Conservation (phyloP, 140 eudicot genomes). For the Oenanthe javanica region DNA sequence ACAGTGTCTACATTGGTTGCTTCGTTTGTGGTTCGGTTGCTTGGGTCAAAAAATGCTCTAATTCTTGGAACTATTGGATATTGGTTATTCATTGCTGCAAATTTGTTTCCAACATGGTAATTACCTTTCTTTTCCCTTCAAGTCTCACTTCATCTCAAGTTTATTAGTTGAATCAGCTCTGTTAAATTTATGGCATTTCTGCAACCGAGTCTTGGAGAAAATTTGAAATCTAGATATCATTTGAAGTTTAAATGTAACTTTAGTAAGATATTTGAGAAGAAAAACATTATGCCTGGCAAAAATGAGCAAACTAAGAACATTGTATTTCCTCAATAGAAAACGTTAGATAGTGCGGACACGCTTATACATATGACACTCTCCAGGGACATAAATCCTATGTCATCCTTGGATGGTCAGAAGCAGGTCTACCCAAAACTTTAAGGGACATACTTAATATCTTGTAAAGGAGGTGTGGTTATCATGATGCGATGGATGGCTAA, state of each 20-base stretch:
- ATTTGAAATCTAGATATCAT: neutral
- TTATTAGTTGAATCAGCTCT: neutral
- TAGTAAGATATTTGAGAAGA: neutral
- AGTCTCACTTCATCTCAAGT: neutral
- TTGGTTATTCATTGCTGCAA: conserved; percentile 93
- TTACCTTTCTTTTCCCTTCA: neutral
- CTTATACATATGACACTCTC: neutral
- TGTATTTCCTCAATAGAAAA: neutral
- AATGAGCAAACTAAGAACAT: neutral
- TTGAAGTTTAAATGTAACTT: neutral
- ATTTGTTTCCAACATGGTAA: conserved; percentile 83
- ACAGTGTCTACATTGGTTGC: conserved; percentile 64
- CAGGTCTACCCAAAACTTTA: neutral
- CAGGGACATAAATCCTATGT: neutral
- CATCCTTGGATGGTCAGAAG: neutral
- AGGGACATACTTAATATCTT: too few relatives aligned
- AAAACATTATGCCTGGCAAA: neutral
- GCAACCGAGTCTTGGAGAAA: neutral
- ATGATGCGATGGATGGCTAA: neutral
- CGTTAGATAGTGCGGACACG: neutral
- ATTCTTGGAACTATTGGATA: conserved; percentile 94
- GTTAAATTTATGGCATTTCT: neutral
- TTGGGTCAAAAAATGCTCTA: conserved; percentile 81
- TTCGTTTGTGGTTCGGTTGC: conserved; percentile 61
- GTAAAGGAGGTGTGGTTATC: neutral